A percentile compares a stretch with the other conserved stretches of the same genome.
phyloP scores from a whole-genome alignment of 768 basidiomycete genomes.

The Podaxis sp. region DNA sequence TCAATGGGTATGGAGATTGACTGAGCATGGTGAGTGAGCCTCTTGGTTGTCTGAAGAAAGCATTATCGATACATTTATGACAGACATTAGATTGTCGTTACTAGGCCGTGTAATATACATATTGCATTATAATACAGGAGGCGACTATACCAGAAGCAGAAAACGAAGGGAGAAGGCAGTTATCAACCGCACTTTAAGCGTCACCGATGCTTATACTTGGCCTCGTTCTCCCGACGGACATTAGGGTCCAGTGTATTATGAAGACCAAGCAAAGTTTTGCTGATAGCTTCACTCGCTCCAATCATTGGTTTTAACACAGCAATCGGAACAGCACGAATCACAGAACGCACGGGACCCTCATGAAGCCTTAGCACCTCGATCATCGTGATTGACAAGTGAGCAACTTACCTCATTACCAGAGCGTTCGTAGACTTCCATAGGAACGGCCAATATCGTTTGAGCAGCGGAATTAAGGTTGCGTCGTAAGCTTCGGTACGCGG shows the following conservation, averaged over 20 bases:
- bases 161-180: background rate
- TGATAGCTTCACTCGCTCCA: slow-evolving; percentile 93
- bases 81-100: slow-evolving; percentile 20
- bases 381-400: background rate
- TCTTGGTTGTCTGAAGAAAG: background rate
- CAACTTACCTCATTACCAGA: slow-evolving; percentile 81
- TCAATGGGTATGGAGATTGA: slow-evolving; percentile 93
- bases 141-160: background rate
- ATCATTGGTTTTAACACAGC: slow-evolving; percentile 98
- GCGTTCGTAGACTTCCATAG: slow-evolving; percentile 98
- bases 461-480: slow-evolving; percentile 91
- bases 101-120: slow-evolving; percentile 18
- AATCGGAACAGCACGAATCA: slow-evolving; percentile 95
- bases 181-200: background rate
- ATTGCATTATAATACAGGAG: slow-evolving; percentile 12
- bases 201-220: slow-evolving; percentile 89
- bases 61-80: background rate
- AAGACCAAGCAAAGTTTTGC: slow-evolving; percentile 91
- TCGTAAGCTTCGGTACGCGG: slow-evolving; percentile 87
- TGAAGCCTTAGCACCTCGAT: slow-evolving; percentile 10
- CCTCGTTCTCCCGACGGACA: slow-evolving; percentile 78
- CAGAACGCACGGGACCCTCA: slow-evolving; percentile 90
- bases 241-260: slow-evolving; percentile 92
- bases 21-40: slow-evolving; percentile 31
- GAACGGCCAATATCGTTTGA: slow-evolving; percentile 96